phyloP scores from a whole-genome alignment of 768 basidiomycete species.

The Termitomyces sp. region DNA sequence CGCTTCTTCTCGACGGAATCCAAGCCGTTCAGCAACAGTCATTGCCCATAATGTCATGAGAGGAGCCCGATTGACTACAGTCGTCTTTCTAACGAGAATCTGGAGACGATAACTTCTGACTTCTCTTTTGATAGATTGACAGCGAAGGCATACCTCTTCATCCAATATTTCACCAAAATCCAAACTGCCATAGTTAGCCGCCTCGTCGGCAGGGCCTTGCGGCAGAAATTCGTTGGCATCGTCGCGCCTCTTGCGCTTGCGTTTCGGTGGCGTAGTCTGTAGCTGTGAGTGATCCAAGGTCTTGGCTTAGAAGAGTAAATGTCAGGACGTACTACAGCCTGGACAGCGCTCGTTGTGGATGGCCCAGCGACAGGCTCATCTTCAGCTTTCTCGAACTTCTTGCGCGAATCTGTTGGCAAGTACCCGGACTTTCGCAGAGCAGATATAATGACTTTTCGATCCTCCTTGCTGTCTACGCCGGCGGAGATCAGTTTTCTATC shows the following conservation, averaged over 20 bases:
- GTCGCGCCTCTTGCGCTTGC: slow-evolving; percentile 51
- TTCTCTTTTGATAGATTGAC: neutral
- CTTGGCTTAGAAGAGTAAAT: neutral
- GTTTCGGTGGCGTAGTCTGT: slow-evolving; percentile 43
- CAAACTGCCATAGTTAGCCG: slow-evolving; percentile 46
- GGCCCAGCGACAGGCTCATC: slow-evolving; percentile 13
- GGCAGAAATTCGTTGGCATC: slow-evolving; percentile 61
- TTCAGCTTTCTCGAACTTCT: slow-evolving; percentile 15
- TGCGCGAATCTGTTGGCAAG: slow-evolving; percentile 26
- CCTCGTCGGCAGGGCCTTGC: slow-evolving; percentile 46
- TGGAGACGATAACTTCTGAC: slow-evolving; percentile 20
- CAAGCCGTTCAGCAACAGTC: slow-evolving; percentile 79
- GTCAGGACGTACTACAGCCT: slow-evolving; percentile 24
- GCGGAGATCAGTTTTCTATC: slow-evolving; percentile 54
- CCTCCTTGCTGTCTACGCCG: slow-evolving; percentile 63
- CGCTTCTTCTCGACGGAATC: slow-evolving; percentile 87
- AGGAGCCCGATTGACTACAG: slow-evolving; percentile 86
- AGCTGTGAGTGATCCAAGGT: neutral
- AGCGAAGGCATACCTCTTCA: slow-evolving; percentile 49
- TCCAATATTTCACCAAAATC: slow-evolving; percentile 74
- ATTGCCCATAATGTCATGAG: slow-evolving; percentile 94
- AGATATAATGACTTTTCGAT: slow-evolving; percentile 53
- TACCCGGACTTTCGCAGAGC: slow-evolving; percentile 68
- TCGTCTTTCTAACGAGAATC: slow-evolving; percentile 56
- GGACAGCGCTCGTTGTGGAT: slow-evolving; percentile 19